A percentile compares a stretch with the other conserved stretches of the same genome.
phyloP scores from a whole-genome alignment of 805 yeast genomes.

The Cephaloascus fragrans region DNA sequence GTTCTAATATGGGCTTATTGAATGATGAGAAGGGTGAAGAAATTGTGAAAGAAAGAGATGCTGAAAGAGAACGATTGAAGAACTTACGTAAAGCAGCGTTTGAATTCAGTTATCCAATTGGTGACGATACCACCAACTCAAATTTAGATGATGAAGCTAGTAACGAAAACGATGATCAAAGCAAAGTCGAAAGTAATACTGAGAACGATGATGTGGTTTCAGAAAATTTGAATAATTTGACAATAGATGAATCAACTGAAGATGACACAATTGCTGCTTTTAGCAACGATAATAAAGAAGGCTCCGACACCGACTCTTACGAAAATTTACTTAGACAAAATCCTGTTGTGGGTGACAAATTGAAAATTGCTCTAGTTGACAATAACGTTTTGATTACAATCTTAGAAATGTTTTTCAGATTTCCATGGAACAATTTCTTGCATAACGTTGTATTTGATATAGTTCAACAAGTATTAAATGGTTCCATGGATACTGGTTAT shows the following conservation, averaged over 20 bases:
- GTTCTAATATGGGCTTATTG: conserved; percentile 35
- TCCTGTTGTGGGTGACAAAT: conserved; percentile 33
- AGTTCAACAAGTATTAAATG: conserved; percentile 36
- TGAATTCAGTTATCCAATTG: conserved; percentile 3
- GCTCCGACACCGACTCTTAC: conserved; percentile 8
- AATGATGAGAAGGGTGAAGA: conserved; percentile 34
- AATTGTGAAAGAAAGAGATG: conserved; percentile 27
- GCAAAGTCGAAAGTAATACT: conserved; percentile 13
- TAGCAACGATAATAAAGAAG: not conserved
- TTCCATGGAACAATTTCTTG: conserved; percentile 37
- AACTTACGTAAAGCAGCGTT: conserved; percentile 29
- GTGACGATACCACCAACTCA: conserved; percentile 1
- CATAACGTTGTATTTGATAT: conserved; percentile 38
- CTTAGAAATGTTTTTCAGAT: conserved; percentile 31
- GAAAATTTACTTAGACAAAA: conserved; percentile 10
- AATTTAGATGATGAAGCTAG: conserved; percentile 3
- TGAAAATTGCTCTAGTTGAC: conserved; percentile 31
- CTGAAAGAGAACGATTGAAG: conserved; percentile 33
- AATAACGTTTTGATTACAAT: conserved; percentile 32
- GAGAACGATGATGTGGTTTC: conserved; percentile 12
- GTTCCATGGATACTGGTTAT: conserved; percentile 70
- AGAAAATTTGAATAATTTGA: conserved; percentile 2
- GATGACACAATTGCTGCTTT: conserved; percentile 2
- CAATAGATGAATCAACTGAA: conserved; percentile 13
- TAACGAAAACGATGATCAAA: conserved; percentile 9